These are phyloP conservation scores for Leccinum fibrillosum DNA, from an alignment of 768 basidiomycete species.

Conservation along the genomic window DNA sequence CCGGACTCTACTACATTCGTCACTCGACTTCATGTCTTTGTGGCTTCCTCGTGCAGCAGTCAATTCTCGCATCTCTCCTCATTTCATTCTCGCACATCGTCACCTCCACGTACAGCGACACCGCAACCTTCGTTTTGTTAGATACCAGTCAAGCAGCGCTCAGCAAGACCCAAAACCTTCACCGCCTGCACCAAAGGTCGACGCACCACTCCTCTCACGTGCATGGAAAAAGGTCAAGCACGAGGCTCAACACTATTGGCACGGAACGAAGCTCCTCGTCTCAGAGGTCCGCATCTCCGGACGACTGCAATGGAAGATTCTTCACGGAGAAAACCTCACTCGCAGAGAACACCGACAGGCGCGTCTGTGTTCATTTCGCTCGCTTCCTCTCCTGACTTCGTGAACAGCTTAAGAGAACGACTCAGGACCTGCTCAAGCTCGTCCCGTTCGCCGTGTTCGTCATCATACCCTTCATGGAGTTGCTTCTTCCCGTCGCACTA, in stretches of 20 bases:
- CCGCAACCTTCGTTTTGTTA: neutral
- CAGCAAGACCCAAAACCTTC: constrained; percentile 43
- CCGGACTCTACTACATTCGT: neutral
- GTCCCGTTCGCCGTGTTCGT: constrained; percentile 95
- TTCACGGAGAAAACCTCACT: constrained; percentile 89
- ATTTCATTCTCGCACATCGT: constrained; percentile 29
- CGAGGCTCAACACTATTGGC: constrained; percentile 96
- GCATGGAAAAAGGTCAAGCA: constrained; percentile 94
- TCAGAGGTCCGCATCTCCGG: constrained; percentile 91
- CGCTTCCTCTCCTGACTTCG: neutral
- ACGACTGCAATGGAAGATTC: constrained; percentile 85
- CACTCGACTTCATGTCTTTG: constrained; percentile 55
- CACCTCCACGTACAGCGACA: neutral
- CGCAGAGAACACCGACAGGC: constrained; percentile 93
- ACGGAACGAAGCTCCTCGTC: constrained; percentile 89
- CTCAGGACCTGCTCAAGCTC: constrained; percentile 86
- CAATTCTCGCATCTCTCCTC: constrained; percentile 30
- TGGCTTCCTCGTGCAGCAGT: constrained; percentile 62
- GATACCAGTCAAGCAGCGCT: constrained; percentile 11
- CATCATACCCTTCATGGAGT: constrained; percentile 97
- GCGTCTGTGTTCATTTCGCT: constrained; percentile 10
- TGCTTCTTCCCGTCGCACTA: constrained; percentile 91
- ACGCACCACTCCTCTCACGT: constrained; percentile 50
- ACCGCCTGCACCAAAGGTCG: constrained; percentile 48
- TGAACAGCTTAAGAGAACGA: constrained; percentile 82